phyloP scores from a whole-genome alignment of 2,329 filamentous ascomycete species.

The Juglanconis oblonga region DNA sequence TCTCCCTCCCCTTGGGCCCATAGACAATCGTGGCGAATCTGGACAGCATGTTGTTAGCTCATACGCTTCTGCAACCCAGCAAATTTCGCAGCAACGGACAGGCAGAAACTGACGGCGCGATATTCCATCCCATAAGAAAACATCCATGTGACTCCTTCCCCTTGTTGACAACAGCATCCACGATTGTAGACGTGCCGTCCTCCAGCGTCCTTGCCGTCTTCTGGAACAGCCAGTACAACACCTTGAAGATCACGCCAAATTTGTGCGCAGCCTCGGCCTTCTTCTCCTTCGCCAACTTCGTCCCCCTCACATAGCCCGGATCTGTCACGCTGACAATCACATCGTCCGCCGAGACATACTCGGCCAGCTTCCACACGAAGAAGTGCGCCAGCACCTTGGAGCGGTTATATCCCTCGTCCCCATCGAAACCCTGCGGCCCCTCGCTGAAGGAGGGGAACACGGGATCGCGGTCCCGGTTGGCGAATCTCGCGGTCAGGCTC shows the following conservation, averaged over 20 bases:
- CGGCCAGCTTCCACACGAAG: conserved; percentile 34
- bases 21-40: neutral
- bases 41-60: too few relatives aligned
- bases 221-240: neutral
- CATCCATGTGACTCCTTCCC: conserved; percentile 6
- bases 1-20: neutral
- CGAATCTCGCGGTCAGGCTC: conserved; percentile 15
- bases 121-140: conserved; percentile 6
- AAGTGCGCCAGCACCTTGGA: conserved; percentile 33
- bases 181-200: neutral
- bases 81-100: too few relatives aligned
- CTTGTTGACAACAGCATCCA: conserved; percentile 5
- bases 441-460: neutral
- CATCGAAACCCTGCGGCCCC: neutral
- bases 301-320: conserved; percentile 42
- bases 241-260: neutral
- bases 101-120: neutral
- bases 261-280: neutral
- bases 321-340: conserved; percentile 46
- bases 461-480: conserved; percentile 8
- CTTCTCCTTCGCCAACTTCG: conserved; percentile 24
- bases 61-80: too few relatives aligned
- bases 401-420: neutral
- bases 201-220: neutral
- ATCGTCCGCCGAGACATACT: conserved; percentile 36